Conservation (phyloP, 306 rosid genomes). For the Prunus padus region DNA sequence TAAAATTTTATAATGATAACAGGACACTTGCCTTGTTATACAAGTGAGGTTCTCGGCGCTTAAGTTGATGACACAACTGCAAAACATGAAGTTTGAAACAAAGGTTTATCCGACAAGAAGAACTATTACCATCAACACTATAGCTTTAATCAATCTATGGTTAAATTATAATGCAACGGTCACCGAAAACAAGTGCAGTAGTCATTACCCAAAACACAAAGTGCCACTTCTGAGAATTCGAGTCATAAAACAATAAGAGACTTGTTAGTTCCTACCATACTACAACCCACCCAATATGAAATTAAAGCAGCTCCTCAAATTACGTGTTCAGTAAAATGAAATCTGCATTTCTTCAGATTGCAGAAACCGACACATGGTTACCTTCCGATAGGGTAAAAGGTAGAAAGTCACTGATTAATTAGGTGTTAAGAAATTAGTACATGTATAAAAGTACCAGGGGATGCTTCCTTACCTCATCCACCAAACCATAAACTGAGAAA, state of each 20-base stretch:
- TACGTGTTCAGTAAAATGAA: neutral
- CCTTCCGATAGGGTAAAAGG: neutral
- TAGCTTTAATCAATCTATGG: neutral
- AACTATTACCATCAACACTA: neutral
- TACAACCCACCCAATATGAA: neutral
- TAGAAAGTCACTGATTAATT: neutral
- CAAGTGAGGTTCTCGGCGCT: slow-evolving; percentile 37
- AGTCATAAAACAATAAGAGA: neutral
- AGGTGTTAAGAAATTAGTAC: neutral
- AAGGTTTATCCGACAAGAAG: slow-evolving; percentile 18
- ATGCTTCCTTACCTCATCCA: slow-evolving; percentile 57
- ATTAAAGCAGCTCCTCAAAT: neutral
- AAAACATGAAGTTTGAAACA: slow-evolving; percentile 32
- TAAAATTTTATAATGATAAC: slow-evolving; percentile 9
- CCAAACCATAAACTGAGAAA: slow-evolving; percentile 63
- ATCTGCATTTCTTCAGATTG: neutral
- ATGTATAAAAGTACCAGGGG: slow-evolving; percentile 1
- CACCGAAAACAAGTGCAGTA: neutral
- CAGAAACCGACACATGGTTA: neutral
- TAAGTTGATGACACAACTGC: slow-evolving; percentile 50
- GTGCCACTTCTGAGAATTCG: neutral
- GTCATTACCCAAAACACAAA: neutral
- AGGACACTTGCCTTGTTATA: slow-evolving; percentile 43
- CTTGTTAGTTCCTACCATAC: neutral
- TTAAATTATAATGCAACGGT: neutral